Percentiles rank a stretch among this genome's conserved stretches.
phyloP scores from a whole-genome alignment of 306 rosid species.

The Lagenaria siceraria region DNA sequence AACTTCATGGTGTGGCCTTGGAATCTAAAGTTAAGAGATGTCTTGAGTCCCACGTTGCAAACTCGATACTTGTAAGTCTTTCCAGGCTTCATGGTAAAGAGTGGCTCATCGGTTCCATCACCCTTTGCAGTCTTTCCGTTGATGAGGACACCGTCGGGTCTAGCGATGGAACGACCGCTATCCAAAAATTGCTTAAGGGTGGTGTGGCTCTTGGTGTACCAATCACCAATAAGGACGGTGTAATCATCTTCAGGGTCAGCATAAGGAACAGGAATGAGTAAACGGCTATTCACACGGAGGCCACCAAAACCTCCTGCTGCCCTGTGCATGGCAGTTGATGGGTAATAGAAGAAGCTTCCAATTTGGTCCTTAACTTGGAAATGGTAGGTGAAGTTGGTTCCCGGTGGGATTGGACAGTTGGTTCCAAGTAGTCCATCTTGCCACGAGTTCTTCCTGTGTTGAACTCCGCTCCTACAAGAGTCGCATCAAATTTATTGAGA shows the following conservation, averaged over 20 bases:
- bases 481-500: too few species aligned
- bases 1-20: not conserved
- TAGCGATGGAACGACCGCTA: not conserved
- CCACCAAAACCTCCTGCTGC: not conserved
- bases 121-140: not conserved
- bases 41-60: not conserved
- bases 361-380: not conserved
- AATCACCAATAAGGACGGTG: not conserved
- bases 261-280: not conserved
- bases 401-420: not conserved
- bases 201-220: not conserved
- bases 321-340: not conserved
- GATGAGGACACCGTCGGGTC: not conserved
- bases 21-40: not conserved
- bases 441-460: too few species aligned
- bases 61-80: not conserved
- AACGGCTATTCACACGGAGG: not conserved
- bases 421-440: too few species aligned
- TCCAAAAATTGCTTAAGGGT: not conserved
- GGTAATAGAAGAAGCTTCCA: not conserved
- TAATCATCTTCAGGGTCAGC: not conserved
- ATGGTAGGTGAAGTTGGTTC: not conserved
- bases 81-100: not conserved
- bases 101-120: not conserved
- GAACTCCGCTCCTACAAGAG: too few species aligned